A percentile compares a stretch with the other conserved stretches of the same genome.
These are phyloP conservation scores for Wilhelminamyces savonicus DNA, from an alignment of 805 yeast genomes.

Conservation along the genomic window DNA sequence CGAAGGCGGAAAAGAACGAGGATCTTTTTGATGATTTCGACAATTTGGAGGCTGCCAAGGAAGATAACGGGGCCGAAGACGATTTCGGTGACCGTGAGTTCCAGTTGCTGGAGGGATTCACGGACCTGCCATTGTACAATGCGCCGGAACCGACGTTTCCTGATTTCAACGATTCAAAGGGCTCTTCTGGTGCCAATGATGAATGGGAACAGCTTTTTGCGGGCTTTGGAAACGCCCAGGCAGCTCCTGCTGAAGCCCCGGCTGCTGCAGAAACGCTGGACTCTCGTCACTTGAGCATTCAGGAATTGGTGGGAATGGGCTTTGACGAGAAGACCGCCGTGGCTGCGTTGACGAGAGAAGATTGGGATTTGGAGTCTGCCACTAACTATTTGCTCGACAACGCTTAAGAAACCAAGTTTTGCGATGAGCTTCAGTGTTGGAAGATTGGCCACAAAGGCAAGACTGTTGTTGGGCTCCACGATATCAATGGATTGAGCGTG, in stretches of 20 bases:
- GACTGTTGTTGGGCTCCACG: neutral
- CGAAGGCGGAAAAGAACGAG: slow-evolving; percentile 15
- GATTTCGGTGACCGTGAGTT: slow-evolving; percentile 16
- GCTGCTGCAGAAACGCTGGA: slow-evolving; percentile 6
- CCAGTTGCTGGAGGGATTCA: slow-evolving; percentile 24
- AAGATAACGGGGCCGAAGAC: slow-evolving; percentile 20
- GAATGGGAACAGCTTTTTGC: slow-evolving; percentile 96
- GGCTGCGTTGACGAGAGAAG: slow-evolving; percentile 59
- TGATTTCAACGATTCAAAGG: slow-evolving; percentile 7
- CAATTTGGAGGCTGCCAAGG: slow-evolving; percentile 29
- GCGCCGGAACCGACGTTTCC: slow-evolving; percentile 6
- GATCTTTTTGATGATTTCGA: slow-evolving; percentile 36
- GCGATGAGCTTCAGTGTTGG: no score
- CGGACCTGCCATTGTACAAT: slow-evolving; percentile 14
- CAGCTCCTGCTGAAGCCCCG: slow-evolving; percentile 6
- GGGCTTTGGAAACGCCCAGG: slow-evolving; percentile 60
- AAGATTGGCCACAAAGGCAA: neutral
- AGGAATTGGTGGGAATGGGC: slow-evolving; percentile 87
- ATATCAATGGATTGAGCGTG: neutral
- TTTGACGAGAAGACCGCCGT: slow-evolving; percentile 61
- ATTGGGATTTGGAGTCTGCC: slow-evolving; percentile 81
- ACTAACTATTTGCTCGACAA: slow-evolving; percentile 76
- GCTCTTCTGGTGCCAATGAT: slow-evolving; percentile 38
- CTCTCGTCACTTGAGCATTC: slow-evolving; percentile 24
- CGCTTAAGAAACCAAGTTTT: slow-evolving; percentile 32